Base-by-base conservation (phyloP, 768 basidiomycete genomes). In the Imleria badia region DNA sequence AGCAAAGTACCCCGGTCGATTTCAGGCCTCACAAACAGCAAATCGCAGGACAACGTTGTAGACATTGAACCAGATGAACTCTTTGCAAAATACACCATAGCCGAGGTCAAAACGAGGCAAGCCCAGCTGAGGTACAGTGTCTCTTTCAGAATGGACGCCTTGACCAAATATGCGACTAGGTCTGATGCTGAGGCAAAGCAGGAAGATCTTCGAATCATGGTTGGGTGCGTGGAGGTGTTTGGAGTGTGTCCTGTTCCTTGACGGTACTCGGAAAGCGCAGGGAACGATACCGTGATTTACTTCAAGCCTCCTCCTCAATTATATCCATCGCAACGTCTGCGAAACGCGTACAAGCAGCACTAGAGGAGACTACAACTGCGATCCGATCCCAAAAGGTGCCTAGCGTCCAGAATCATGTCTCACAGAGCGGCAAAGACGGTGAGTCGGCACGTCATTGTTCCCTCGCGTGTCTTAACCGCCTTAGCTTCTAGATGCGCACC, bases 181-280 rank as follows among this genome's bases (percentile, higher is more conserved):
- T 73, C 79, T 15, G 91, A 93, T 73, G 91, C 91, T 0, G 89
- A 92, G 66, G 86, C 84, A 41, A 93, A 94, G 70, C 88, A 91
- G 63, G 89, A 93, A 67, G 91, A 94, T 65, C 79, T 94, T 41
- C 81, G 91, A 63, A 76, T 89, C 42, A 94, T 93, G 91, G 91
- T 94, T 73, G 91, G 91, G 91, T 94, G 75, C 81, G 91, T 86
- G 59, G 41, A 54, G 33, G 45, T 52, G 17, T 54, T 17, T 26
- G 35, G 26, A 33, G 26, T 10, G 12, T 13, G 45, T 35, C 41
- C 43, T 33, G 12, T 48, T 45, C 51, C 72, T 58, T 71, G 72
- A 75, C 62, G 68, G 65, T 73, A 73, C 63, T 67, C 67, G 74
- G 82, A 81, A 85, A 83, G 81, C 65, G 69, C 71, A 94, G 91